A percentile compares a stretch with the other conserved stretches of the same genome.
phyloP scores from a whole-genome alignment of 2,329 filamentous ascomycete genomes.

The Aspergillus awamori region DNA sequence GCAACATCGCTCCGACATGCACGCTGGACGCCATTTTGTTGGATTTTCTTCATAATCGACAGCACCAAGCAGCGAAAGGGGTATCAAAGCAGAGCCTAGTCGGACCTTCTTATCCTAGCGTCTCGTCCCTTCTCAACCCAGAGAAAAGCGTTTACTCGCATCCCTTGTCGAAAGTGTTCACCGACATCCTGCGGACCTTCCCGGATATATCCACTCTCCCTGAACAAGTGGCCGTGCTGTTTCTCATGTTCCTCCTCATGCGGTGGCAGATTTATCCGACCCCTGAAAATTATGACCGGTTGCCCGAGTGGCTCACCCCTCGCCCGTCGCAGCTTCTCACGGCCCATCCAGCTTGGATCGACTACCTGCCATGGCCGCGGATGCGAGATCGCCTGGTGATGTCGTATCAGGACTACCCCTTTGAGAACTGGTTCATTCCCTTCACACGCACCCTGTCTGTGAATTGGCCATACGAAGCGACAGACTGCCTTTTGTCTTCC shows the following conservation, averaged over 20 bases:
- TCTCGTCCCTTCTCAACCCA: constrained; percentile 76
- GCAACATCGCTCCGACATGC: constrained; percentile 70
- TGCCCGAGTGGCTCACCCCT: constrained; percentile 74
- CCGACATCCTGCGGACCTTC: constrained; percentile 82
- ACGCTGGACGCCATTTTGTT: constrained; percentile 78
- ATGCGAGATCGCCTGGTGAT: constrained; percentile 70
- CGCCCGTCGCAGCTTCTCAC: constrained; percentile 65
- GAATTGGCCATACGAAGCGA: constrained; percentile 82
- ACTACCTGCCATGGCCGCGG: constrained; percentile 76
- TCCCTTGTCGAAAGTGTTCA: constrained; percentile 80
- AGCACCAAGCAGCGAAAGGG: constrained; percentile 67
- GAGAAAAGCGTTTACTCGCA: constrained; percentile 65
- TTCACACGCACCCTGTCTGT: constrained; percentile 75
- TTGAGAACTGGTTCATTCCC: constrained; percentile 81
- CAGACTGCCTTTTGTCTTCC: constrained; percentile 65
- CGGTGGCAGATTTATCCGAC: constrained; percentile 82
- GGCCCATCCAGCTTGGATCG: constrained; percentile 78
- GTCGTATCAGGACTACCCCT: constrained; percentile 61
- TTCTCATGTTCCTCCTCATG: constrained; percentile 85
- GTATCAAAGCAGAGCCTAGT: constrained; percentile 66
- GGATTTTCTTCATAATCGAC: constrained; percentile 73
- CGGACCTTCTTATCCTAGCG: constrained; percentile 77
- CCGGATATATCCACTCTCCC: constrained; percentile 76
- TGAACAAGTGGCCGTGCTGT: constrained; percentile 79
- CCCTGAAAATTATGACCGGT: constrained; percentile 73